Evolutionary conservation across 768 basidiomycete species (phyloP).

Genomic region (Kwoniella heveanensis): DNA sequence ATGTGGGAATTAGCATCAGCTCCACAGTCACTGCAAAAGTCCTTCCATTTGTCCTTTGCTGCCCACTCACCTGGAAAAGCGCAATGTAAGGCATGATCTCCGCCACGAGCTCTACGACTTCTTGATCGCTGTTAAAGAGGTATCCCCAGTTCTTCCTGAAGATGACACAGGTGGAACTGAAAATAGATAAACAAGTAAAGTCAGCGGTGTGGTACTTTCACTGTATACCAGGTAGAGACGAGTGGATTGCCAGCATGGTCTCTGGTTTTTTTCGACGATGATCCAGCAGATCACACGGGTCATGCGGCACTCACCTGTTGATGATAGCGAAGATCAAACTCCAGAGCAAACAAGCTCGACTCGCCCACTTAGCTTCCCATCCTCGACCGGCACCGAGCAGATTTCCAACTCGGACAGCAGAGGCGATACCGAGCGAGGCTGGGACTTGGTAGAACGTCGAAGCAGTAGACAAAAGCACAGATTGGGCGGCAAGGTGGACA

Average conservation of each 20-base stretch:
- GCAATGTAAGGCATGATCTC: slow-evolving; percentile 71
- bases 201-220: no score
- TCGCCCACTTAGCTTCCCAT: slow-evolving; percentile 69
- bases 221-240: no score
- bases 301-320: slow-evolving; percentile 59
- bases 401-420: slow-evolving; percentile 85
- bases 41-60: no score
- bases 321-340: slow-evolving; percentile 67
- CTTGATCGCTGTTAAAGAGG: slow-evolving; percentile 71
- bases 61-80: slow-evolving; percentile 57
- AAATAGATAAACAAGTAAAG: no score
- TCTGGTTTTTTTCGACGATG: no score
- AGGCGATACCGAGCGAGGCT: slow-evolving; percentile 76
- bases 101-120: slow-evolving; percentile 66
- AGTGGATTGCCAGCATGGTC: no score
- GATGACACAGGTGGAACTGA: slow-evolving; percentile 37
- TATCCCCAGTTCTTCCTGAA: slow-evolving; percentile 72
- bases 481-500: slow-evolving; percentile 80
- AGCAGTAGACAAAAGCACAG: slow-evolving; percentile 63
- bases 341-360: slow-evolving; percentile 68
- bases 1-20: background rate
- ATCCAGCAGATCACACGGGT: no score
- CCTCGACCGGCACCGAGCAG: slow-evolving; percentile 79
- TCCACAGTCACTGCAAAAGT: no score
- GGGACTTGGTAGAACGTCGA: slow-evolving; percentile 76